Conservation (phyloP, 306 rosid species). For the Datisca glomerata region DNA sequence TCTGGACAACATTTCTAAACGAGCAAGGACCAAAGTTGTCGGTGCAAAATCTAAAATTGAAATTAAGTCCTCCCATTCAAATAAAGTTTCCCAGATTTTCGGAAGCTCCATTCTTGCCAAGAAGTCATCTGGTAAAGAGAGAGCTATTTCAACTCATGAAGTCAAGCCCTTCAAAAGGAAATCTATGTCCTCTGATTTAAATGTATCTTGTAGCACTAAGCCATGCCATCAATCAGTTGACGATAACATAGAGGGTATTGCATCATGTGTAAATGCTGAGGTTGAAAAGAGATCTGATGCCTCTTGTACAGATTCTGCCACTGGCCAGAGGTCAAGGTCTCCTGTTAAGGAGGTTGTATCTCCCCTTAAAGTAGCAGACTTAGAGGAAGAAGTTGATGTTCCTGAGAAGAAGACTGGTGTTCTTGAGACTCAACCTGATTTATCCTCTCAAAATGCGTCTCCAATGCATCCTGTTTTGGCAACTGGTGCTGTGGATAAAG, state of each 20-base stretch:
- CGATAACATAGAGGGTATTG: conserved; percentile 34
- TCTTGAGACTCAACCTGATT: conserved; percentile 34
- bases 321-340: conserved; percentile 33
- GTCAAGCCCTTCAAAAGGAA: conserved; percentile 36
- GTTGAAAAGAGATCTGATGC: conserved; percentile 30
- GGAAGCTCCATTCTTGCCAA: conserved; percentile 67
- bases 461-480: conserved; percentile 59
- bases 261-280: conserved; percentile 39
- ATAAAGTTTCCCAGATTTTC: conserved; percentile 59
- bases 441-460: conserved; percentile 31
- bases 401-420: conserved; percentile 30
- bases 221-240: conserved; percentile 33
- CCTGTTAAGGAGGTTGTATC: conserved; percentile 36
- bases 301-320: conserved; percentile 27
- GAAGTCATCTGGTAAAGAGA: conserved; percentile 79
- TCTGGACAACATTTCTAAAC: conserved; percentile 64
- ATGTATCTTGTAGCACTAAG: conserved; percentile 38
- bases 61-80: conserved; percentile 44
- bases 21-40: conserved; percentile 77
- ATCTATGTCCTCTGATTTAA: conserved; percentile 29
- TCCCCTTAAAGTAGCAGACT: conserved; percentile 29
- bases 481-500: conserved; percentile 33
- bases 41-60: conserved; percentile 44
- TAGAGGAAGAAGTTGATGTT: conserved; percentile 36
- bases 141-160: conserved; percentile 37